Percentiles rank a stretch among this genome's conserved stretches.
Conservation (phyloP, 805 yeast genomes). For the Sugiyamaella boreocaroliniensis region DNA sequence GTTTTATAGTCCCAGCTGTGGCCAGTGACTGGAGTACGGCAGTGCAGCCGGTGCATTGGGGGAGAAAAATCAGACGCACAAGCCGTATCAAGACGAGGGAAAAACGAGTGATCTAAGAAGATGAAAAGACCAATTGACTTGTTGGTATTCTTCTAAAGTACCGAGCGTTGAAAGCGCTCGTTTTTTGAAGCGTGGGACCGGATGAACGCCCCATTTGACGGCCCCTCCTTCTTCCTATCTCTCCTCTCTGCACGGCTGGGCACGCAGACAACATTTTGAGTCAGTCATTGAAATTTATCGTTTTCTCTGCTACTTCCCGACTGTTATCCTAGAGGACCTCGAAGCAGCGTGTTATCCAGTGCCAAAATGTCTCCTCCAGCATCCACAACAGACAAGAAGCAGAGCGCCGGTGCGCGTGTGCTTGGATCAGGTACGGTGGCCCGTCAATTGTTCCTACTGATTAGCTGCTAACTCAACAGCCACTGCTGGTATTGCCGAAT, state of each 20-base stretch:
- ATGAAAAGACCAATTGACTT: too few relatives aligned
- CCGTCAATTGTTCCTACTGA: background rate
- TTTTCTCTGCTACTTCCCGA: background rate
- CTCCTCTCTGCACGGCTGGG: background rate
- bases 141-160: too few relatives aligned
- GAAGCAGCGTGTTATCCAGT: background rate
- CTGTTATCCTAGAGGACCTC: background rate
- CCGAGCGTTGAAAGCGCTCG: too few relatives aligned
- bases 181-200: too few relatives aligned
- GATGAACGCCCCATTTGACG: too few relatives aligned
- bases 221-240: background rate
- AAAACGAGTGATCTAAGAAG: too few relatives aligned
- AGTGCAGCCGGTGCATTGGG: too few relatives aligned
- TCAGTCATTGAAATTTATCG: background rate
- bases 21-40: too few relatives aligned
- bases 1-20: background rate
- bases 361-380: constrained; percentile 24
- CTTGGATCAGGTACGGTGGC: constrained; percentile 60
- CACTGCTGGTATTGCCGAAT: constrained; percentile 93
- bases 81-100: too few relatives aligned
- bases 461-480: constrained; percentile 38
- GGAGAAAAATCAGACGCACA: too few relatives aligned
- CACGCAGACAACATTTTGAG: background rate
- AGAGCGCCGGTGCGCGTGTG: constrained; percentile 83
- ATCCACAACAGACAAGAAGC: constrained; percentile 51